These are phyloP conservation scores for Ceratobasidium sp. DNA, from an alignment of 1,284 basidiomycete genomes.

Conservation along the genomic window DNA sequence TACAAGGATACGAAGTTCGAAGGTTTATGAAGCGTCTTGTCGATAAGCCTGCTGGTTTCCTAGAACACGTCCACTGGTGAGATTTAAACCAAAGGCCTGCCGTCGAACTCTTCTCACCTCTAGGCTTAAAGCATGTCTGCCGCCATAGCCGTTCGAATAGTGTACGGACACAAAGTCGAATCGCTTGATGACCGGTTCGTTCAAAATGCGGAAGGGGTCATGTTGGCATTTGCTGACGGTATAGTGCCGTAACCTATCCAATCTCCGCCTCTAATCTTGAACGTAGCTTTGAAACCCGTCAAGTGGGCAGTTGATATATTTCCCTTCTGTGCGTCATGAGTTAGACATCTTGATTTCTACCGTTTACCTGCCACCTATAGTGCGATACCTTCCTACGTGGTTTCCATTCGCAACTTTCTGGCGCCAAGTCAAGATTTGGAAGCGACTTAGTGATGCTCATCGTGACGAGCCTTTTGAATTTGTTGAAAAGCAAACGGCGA, in stretches of 20 bases:
- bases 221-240: constrained; percentile 21
- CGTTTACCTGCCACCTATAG: constrained; percentile 41
- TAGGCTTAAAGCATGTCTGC: constrained; percentile 21
- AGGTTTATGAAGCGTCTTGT: constrained; percentile 1
- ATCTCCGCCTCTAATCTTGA: background rate
- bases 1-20: constrained; percentile 11
- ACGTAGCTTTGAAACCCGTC: constrained; percentile 15
- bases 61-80: constrained; percentile 22
- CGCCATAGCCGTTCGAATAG: constrained; percentile 11
- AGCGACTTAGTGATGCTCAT: constrained; percentile 50
- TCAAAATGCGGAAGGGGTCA: constrained; percentile 26
- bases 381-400: constrained; percentile 55
- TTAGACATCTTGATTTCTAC: background rate
- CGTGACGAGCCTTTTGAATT: constrained; percentile 52
- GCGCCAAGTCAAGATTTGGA: constrained; percentile 51
- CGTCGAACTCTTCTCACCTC: background rate
- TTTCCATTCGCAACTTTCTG: constrained; percentile 55
- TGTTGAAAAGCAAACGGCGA: constrained; percentile 53
- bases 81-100: background rate
- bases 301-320: constrained; percentile 26
- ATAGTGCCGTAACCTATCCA: background rate
- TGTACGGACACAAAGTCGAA: constrained; percentile 29
- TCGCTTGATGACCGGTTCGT: constrained; percentile 22
- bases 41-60: constrained; percentile 1
- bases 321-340: background rate